Conservation (phyloP, 2,329 filamentous ascomycete genomes). For the Fusarium temperatum region DNA sequence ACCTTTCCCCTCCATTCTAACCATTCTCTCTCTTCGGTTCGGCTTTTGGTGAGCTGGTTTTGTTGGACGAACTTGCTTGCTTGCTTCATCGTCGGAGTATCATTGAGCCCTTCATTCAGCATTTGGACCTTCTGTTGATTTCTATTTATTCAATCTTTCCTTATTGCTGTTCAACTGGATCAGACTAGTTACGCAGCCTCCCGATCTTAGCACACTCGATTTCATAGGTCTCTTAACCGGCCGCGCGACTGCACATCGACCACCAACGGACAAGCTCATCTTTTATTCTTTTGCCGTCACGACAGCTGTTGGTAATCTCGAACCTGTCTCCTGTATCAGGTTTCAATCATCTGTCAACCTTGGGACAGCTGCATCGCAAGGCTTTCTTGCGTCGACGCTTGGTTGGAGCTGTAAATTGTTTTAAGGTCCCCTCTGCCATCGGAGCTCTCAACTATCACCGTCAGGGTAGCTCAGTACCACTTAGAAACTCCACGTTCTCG, state of each 20-base stretch:
- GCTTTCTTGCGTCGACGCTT: conserved; percentile 37
- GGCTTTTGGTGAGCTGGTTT: conserved; percentile 33
- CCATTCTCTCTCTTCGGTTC: conserved; percentile 29
- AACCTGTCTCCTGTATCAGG: not conserved
- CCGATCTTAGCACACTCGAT: not conserved
- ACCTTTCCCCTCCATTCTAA: conserved; percentile 45
- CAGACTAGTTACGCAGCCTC: conserved; percentile 24
- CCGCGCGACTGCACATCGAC: conserved; percentile 29
- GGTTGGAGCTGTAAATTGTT: conserved; percentile 18
- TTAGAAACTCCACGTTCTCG: conserved; percentile 18
- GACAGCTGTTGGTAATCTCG: conserved; percentile 7
- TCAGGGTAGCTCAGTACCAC: conserved; percentile 18
- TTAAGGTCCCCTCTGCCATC: conserved; percentile 10
- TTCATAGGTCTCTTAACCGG: conserved; percentile 28
- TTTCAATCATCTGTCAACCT: conserved; percentile 12
- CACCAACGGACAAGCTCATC: conserved; percentile 12
- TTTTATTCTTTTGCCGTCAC: conserved; percentile 7
- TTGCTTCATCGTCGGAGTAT: conserved; percentile 21
- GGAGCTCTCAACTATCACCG: conserved; percentile 20
- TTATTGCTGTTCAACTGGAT: not conserved
- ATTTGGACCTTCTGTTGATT: conserved; percentile 2
- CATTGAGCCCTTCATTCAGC: conserved; percentile 15
- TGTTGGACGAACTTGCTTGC: conserved; percentile 13
- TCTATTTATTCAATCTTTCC: conserved; percentile 1
- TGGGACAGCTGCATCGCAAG: conserved; percentile 30